These are phyloP conservation scores for Pythium grandisporangium DNA, from an alignment of 352 stramenopile genomes.

Conservation along the genomic window DNA sequence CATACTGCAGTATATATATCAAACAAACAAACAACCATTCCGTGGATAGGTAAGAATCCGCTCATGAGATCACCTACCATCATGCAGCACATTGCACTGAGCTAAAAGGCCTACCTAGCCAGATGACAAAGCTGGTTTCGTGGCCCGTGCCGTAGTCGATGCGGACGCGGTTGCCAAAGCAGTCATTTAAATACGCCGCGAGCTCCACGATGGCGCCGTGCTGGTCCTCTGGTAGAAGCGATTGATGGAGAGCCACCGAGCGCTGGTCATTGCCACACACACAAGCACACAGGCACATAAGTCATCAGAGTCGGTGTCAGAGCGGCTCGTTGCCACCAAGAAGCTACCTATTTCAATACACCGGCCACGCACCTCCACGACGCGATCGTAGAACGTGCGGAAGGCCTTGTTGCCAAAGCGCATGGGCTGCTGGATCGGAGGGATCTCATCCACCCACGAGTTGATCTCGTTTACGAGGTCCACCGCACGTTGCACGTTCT, in stretches of 20 bases:
- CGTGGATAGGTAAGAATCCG: neutral
- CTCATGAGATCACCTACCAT: too few relatives aligned
- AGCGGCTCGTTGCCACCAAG: too few relatives aligned
- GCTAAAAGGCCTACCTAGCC: conserved; percentile 70
- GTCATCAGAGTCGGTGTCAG: too few relatives aligned
- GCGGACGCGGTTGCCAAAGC: conserved; percentile 94
- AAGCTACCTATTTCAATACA: too few relatives aligned
- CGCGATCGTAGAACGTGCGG: conserved; percentile 81
- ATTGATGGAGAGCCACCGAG: conserved; percentile 43
- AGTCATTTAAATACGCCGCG: conserved; percentile 90
- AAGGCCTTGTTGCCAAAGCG: conserved; percentile 95
- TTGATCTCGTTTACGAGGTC: conserved; percentile 54
- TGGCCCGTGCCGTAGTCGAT: conserved; percentile 99
- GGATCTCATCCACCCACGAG: conserved; percentile 88
- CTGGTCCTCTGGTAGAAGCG: conserved; percentile 41
- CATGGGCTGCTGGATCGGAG: conserved; percentile 90
- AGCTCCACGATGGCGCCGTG: conserved; percentile 87
- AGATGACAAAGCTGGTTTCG: conserved; percentile 97
- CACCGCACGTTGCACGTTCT: conserved; percentile 74
- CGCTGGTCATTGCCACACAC: conserved; percentile 16
- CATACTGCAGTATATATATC: conserved; percentile 29
- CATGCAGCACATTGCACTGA: too few relatives aligned
- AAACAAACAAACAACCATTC: conserved; percentile 7
- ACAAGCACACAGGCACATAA: neutral
- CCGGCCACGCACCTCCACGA: conserved; percentile 41